Evolutionary conservation across 148 eudicot species (phyloP).

Genomic region (Vaccinium darrowii): DNA sequence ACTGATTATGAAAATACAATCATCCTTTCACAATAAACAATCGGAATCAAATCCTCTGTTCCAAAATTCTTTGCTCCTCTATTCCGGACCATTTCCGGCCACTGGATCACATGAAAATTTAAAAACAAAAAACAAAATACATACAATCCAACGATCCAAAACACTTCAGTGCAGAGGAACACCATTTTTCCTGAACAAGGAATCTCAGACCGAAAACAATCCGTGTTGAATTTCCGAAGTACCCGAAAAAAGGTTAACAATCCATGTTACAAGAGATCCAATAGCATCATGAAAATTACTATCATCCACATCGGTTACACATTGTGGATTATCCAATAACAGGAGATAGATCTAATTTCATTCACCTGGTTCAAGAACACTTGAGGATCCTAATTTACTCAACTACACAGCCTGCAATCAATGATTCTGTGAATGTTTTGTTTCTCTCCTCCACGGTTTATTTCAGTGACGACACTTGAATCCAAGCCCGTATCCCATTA

Average conservation of each 20-base stretch:
- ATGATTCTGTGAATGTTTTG: background rate
- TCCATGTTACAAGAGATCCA: background rate
- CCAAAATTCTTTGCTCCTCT: no score
- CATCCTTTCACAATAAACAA: background rate
- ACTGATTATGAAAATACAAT: background rate
- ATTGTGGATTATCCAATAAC: background rate
- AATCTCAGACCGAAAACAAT: no score
- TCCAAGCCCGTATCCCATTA: background rate
- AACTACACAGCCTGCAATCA: background rate
- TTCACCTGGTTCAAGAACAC: background rate
- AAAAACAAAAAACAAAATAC: no score
- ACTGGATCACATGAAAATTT: no score
- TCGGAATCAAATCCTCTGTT: no score
- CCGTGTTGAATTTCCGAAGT: no score
- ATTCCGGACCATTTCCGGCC: no score
- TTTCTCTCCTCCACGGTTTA: background rate
- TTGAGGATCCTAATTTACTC: no score
- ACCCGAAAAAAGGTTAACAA: background rate
- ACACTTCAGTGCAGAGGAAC: no score
- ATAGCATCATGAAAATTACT: background rate
- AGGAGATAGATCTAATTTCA: background rate
- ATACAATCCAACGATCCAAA: no score
- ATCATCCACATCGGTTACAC: background rate
- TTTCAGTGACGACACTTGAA: background rate
- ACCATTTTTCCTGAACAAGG: no score